phyloP scores from a whole-genome alignment of 2,329 filamentous ascomycete genomes.

The Botryotinia calthae region DNA sequence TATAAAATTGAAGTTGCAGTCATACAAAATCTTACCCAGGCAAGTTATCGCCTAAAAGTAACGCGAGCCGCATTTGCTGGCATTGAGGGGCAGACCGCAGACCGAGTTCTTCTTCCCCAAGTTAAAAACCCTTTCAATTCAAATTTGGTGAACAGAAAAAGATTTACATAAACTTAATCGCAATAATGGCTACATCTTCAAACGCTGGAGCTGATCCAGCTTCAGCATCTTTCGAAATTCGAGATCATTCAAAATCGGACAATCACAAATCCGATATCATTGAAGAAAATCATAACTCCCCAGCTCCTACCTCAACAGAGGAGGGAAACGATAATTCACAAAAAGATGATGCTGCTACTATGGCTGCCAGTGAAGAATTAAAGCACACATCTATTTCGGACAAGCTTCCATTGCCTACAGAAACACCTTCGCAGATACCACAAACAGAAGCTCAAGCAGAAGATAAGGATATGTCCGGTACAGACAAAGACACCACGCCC shows the following conservation, averaged over 20 bases:
- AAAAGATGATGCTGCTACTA: conserved; percentile 60
- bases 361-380: conserved; percentile 61
- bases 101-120: conserved; percentile 10
- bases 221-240: conserved; percentile 20
- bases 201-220: conserved; percentile 26
- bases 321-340: conserved; percentile 25
- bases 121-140: conserved; percentile 2
- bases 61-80: conserved; percentile 16
- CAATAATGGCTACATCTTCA: conserved; percentile 28
- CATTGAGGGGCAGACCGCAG: conserved; percentile 19
- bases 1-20: not conserved
- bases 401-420: conserved; percentile 45
- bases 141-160: conserved; percentile 4
- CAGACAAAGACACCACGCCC: conserved; percentile 33
- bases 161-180: not conserved
- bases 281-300: conserved; percentile 34
- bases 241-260: conserved; percentile 20
- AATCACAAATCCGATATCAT: conserved; percentile 28
- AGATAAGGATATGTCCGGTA: conserved; percentile 35
- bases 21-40: not conserved
- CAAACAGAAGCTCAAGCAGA: conserved; percentile 36
- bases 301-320: conserved; percentile 30
- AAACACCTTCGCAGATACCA: conserved; percentile 48
- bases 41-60: not conserved
- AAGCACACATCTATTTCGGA: conserved; percentile 63